phyloP scores from a whole-genome alignment of 257 asterid species.

The Petunia secreta region DNA sequence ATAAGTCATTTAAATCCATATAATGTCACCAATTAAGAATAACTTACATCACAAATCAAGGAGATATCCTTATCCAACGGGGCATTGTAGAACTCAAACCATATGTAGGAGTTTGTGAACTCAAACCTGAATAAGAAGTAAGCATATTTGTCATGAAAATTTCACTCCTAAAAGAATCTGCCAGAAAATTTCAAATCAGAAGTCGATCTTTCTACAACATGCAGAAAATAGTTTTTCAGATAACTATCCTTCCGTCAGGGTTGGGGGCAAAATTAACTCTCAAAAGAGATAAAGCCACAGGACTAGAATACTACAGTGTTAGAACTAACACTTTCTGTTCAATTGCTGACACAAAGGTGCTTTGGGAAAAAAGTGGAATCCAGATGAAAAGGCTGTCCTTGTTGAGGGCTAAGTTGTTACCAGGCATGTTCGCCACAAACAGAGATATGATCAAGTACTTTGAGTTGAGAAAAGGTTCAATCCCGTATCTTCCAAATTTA shows the following conservation, averaged over 20 bases:
- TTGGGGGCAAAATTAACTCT: slow-evolving; percentile 12
- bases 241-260: background rate
- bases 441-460: background rate
- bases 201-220: background rate
- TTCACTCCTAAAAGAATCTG: background rate
- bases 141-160: background rate
- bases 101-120: slow-evolving; percentile 80
- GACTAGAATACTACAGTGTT: background rate
- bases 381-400: background rate
- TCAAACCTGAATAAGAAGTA: slow-evolving; percentile 55
- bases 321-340: background rate
- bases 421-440: background rate
- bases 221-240: background rate
- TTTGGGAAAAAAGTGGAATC: background rate
- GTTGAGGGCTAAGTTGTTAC: background rate
- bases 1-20: slow-evolving; percentile 25
- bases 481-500: background rate
- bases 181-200: background rate
- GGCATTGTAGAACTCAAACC: slow-evolving; percentile 90
- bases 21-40: slow-evolving; percentile 25
- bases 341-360: background rate
- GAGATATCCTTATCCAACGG: slow-evolving; percentile 80
- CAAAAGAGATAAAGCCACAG: background rate
- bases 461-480: slow-evolving; percentile 9
- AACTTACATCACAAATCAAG: slow-evolving; percentile 69